Percentiles rank a stretch among this genome's conserved stretches.
Evolutionary conservation across 208 protist species (phyloP).

Genomic region (Porcisia hertigi): DNA sequence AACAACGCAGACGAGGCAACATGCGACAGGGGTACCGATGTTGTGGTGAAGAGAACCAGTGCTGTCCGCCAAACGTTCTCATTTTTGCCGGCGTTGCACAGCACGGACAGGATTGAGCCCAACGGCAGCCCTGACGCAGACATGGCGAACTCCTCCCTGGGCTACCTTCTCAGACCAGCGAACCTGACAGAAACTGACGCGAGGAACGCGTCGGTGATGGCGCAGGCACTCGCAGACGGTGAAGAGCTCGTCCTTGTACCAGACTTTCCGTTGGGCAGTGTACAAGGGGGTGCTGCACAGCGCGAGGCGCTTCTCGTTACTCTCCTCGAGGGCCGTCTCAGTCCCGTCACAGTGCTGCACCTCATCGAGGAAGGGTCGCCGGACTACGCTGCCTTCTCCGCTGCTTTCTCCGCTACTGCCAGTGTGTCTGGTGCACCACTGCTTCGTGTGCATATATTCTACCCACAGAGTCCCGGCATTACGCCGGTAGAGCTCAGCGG

Average conservation of each 20-base stretch:
- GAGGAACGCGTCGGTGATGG: slow-evolving; percentile 7
- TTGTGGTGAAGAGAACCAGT: not conserved
- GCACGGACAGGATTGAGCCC: not conserved
- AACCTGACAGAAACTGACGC: slow-evolving; percentile 10
- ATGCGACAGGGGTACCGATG: not conserved
- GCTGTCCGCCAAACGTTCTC: not conserved
- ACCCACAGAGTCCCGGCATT: slow-evolving; percentile 19
- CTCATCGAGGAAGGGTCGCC: slow-evolving; percentile 51
- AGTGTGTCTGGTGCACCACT: slow-evolving; percentile 5
- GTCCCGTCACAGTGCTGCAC: slow-evolving; percentile 40
- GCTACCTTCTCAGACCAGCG: slow-evolving; percentile 22
- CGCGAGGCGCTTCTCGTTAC: slow-evolving; percentile 41
- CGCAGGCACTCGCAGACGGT: slow-evolving; percentile 17
- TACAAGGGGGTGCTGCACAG: slow-evolving; percentile 48
- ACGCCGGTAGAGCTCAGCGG: slow-evolving; percentile 37
- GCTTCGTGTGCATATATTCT: slow-evolving; percentile 62
- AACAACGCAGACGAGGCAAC: slow-evolving; percentile 27
- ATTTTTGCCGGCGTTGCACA: slow-evolving; percentile 23
- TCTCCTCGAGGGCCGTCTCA: slow-evolving; percentile 40
- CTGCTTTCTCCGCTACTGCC: slow-evolving; percentile 28
- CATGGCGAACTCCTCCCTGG: slow-evolving; percentile 20
- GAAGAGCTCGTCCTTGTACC: slow-evolving; percentile 26
- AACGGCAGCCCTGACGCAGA: slow-evolving; percentile 20
- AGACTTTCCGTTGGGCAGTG: slow-evolving; percentile 29
- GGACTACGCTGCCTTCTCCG: slow-evolving; percentile 45